These are phyloP conservation scores for Hordeum pubiflorum DNA, from an alignment of 202 grass and related monocot genomes.

Conservation along the genomic window DNA sequence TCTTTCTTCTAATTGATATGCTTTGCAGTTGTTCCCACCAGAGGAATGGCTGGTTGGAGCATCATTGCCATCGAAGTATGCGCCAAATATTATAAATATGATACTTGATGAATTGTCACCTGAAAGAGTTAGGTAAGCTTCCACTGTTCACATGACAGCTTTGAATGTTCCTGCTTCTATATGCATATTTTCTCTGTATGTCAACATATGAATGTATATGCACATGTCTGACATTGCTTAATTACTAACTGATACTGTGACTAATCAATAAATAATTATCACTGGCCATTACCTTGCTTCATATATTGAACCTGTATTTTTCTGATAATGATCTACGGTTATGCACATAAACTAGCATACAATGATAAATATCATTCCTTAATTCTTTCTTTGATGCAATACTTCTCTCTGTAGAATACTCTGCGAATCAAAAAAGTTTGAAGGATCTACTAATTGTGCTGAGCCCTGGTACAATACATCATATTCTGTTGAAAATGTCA, in stretches of 20 bases:
- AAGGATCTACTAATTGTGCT: constrained; percentile 54
- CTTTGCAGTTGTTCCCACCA: constrained; percentile 64
- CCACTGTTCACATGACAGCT: constrained; percentile 3
- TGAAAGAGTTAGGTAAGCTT: constrained; percentile 63
- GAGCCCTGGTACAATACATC: constrained; percentile 83
- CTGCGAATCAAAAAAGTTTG: constrained; percentile 78
- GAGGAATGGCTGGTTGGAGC: constrained; percentile 78
- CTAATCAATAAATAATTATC: background rate
- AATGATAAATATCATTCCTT: background rate
- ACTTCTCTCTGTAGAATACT: constrained; percentile 55
- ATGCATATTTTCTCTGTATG: background rate
- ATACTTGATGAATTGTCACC: constrained; percentile 64
- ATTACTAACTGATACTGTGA: background rate
- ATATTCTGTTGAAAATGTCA: constrained; percentile 62
- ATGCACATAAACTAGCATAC: background rate
- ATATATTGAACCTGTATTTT: background rate
- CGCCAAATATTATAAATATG: constrained; percentile 53
- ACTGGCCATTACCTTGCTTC: background rate
- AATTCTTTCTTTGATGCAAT: constrained; percentile 2
- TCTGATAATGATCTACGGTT: constrained; percentile 5
- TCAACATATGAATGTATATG: constrained; percentile 14
- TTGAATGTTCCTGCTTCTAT: constrained; percentile 12
- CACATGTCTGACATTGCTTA: background rate
- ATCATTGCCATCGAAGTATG: constrained; percentile 59
- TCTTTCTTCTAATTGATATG: constrained; percentile 24